A percentile compares a stretch with the other conserved stretches of the same genome.
Conservation (phyloP, 106 monocot species). For the Dendrobium catenatum region DNA sequence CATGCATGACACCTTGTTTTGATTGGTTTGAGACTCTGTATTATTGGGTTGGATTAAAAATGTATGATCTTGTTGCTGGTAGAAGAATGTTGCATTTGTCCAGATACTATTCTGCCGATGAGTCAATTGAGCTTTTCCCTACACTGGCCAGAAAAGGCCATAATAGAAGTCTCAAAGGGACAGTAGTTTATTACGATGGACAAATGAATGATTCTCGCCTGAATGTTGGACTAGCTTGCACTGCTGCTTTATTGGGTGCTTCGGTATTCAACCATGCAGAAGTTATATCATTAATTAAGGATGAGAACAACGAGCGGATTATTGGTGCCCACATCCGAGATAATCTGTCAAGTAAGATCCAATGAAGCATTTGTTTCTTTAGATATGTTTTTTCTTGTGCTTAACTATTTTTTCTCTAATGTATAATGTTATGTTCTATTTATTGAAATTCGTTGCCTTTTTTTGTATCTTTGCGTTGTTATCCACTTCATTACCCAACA, state of each 20-base stretch:
- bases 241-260: conserved; percentile 84
- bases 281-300: conserved; percentile 73
- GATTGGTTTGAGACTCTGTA: conserved; percentile 86
- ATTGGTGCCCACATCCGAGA: conserved; percentile 81
- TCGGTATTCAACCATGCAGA: conserved; percentile 92
- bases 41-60: conserved; percentile 83
- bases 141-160: conserved; percentile 77
- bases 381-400: background rate
- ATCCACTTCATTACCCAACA: background rate
- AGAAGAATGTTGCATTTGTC: conserved; percentile 88
- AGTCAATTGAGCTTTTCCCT: conserved; percentile 88
- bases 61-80: conserved; percentile 92
- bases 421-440: background rate
- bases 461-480: background rate
- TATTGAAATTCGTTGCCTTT: background rate
- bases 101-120: conserved; percentile 84
- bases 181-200: conserved; percentile 98
- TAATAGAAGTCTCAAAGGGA: conserved; percentile 76
- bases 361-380: conserved; percentile 2
- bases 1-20: conserved; percentile 99
- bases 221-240: conserved; percentile 95
- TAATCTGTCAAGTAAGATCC: conserved; percentile 71
- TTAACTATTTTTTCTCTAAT: background rate
- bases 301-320: conserved; percentile 56
- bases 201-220: conserved; percentile 98